Percentiles rank a stretch among this genome's conserved stretches.
These are phyloP conservation scores for Penicillium flavigenum DNA, from an alignment of 495 filamentous ascomycete species.

Conservation along the genomic window DNA sequence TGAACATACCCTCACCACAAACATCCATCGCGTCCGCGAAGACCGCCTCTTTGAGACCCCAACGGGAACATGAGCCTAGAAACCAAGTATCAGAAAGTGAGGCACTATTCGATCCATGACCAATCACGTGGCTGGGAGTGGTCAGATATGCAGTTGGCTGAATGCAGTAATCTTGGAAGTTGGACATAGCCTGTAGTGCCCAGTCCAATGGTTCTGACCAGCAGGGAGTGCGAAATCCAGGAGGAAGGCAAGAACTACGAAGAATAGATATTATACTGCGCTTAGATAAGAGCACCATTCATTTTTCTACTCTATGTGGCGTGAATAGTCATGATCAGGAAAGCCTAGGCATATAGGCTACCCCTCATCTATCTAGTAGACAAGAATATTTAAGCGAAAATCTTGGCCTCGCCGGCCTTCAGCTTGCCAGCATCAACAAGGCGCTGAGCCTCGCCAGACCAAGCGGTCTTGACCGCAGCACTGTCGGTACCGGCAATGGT, in stretches of 20 bases:
- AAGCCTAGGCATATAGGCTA: background rate
- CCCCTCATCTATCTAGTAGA: conserved; percentile 6
- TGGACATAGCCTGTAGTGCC: background rate
- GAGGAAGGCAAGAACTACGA: background rate
- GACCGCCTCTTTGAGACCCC: background rate
- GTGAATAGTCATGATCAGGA: conserved; percentile 14
- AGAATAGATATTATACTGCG: background rate
- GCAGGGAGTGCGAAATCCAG: background rate
- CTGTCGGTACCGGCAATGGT: conserved; percentile 54
- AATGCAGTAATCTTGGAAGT: background rate
- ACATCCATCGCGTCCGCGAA: background rate
- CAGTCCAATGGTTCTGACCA: background rate
- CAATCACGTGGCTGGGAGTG: conserved; percentile 2
- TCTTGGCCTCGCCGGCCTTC: conserved; percentile 69
- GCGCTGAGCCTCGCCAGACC: conserved; percentile 68
- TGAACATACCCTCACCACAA: background rate
- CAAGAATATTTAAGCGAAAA: conserved; percentile 44
- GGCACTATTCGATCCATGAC: background rate
- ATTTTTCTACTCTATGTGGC: conserved; percentile 17
- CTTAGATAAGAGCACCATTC: conserved; percentile 1
- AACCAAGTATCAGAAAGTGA: background rate
- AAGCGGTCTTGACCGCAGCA: conserved; percentile 63
- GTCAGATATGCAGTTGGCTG: conserved; percentile 3
- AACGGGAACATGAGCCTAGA: background rate
- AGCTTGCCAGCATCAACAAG: conserved; percentile 77